These are phyloP conservation scores for Trichoderma simmonsii DNA, from an alignment of 2,329 filamentous ascomycete genomes.

Conservation along the genomic window DNA sequence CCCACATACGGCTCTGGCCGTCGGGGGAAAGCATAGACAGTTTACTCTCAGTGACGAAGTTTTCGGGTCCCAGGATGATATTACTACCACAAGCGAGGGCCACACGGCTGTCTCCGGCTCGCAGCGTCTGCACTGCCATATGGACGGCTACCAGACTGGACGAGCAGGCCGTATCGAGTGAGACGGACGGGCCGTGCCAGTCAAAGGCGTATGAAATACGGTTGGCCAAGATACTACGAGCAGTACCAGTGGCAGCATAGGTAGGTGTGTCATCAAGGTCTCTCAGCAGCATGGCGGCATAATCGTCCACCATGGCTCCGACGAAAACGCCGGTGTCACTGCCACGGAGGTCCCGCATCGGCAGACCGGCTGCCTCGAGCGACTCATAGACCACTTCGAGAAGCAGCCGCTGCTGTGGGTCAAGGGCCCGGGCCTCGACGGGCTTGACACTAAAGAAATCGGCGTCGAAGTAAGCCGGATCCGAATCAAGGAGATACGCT, in stretches of 20 bases:
- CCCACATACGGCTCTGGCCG: background rate
- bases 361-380: no score
- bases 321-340: no score
- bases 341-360: no score
- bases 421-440: no score
- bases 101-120: conserved; percentile 23
- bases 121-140: conserved; percentile 30
- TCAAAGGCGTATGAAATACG: conserved; percentile 46
- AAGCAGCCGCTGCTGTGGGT: no score
- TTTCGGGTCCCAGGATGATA: conserved; percentile 49
- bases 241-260: conserved; percentile 43
- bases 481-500: no score
- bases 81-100: conserved; percentile 40
- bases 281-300: no score
- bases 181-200: conserved; percentile 45
- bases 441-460: no score
- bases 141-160: conserved; percentile 47
- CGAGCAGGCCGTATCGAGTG: conserved; percentile 51
- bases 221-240: conserved; percentile 39
- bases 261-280: conserved; percentile 18
- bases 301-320: no score
- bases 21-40: background rate
- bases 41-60: conserved; percentile 10
- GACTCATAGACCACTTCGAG: no score
- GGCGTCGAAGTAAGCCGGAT: no score